These are phyloP conservation scores for Sphagnum fallax DNA, from an alignment of 228 moss, liverwort and hornwort species.

Conservation along the genomic window DNA sequence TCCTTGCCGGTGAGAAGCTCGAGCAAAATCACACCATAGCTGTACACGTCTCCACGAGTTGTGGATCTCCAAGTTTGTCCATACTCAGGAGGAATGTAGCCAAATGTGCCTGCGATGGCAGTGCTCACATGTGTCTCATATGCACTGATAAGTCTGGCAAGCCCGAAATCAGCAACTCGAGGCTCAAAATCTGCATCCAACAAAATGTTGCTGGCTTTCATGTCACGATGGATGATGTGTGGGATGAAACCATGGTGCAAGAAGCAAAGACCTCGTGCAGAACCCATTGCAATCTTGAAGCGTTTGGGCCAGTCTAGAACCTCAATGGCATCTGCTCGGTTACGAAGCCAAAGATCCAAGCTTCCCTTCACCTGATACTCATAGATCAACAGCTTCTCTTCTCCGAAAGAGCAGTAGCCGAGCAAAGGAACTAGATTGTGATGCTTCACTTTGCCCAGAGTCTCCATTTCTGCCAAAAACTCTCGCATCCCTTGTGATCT, in stretches of 20 bases:
- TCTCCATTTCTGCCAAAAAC: slow-evolving; percentile 66
- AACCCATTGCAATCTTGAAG: slow-evolving; percentile 44
- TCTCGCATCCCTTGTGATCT: slow-evolving; percentile 52
- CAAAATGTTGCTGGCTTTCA: slow-evolving; percentile 57
- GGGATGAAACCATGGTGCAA: slow-evolving; percentile 59
- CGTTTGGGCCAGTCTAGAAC: slow-evolving; percentile 55
- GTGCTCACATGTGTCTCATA: slow-evolving; percentile 62
- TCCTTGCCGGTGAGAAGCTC: slow-evolving; percentile 66
- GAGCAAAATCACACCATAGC: slow-evolving; percentile 54
- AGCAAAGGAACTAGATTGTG: slow-evolving; percentile 36
- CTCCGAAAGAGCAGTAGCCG: slow-evolving; percentile 58
- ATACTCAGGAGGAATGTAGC: slow-evolving; percentile 59
- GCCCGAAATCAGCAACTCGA: slow-evolving; percentile 49
- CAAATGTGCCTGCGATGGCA: slow-evolving; percentile 54
- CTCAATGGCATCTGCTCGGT: slow-evolving; percentile 52
- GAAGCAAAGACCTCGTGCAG: slow-evolving; percentile 46
- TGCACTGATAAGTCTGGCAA: slow-evolving; percentile 50
- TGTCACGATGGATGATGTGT: slow-evolving; percentile 60
- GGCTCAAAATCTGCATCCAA: slow-evolving; percentile 52
- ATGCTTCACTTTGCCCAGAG: slow-evolving; percentile 59
- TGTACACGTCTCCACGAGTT: slow-evolving; percentile 57
- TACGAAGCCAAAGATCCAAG: slow-evolving; percentile 52
- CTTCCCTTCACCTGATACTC: slow-evolving; percentile 60
- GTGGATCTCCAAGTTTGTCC: slow-evolving; percentile 55
- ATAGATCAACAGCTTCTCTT: slow-evolving; percentile 57